Conservation (phyloP, 345 rosid genomes). For the Psidium friedrichsthalianum region DNA sequence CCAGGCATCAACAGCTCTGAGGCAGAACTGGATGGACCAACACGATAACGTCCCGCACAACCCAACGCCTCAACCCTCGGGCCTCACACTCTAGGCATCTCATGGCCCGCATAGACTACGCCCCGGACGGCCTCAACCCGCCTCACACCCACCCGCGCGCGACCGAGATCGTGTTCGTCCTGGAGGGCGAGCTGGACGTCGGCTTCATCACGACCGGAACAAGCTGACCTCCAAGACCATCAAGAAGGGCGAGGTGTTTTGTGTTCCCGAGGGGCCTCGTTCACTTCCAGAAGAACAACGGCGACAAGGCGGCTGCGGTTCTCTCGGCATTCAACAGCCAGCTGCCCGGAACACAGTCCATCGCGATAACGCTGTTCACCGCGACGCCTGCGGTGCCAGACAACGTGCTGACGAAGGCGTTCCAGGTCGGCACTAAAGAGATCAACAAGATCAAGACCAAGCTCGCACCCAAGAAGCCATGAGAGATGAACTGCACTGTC, state of each 20-base stretch:
- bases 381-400: conserved; percentile 46
- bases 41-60: too few relatives aligned
- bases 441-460: conserved; percentile 38
- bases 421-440: conserved; percentile 51
- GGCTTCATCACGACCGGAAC: conserved; percentile 60
- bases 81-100: conserved; percentile 55
- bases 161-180: conserved; percentile 47
- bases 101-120: conserved; percentile 50
- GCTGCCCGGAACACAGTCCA: conserved; percentile 46
- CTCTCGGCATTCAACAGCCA: conserved; percentile 53
- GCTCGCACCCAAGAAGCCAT: conserved; percentile 37
- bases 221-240: conserved; percentile 33
- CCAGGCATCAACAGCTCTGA: too few relatives aligned
- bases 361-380: conserved; percentile 27
- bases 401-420: conserved; percentile 46
- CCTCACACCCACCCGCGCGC: conserved; percentile 72
- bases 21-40: too few relatives aligned
- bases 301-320: conserved; percentile 27
- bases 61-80: too few relatives aligned
- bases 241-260: conserved; percentile 45
- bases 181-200: conserved; percentile 51
- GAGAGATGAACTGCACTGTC: background rate
- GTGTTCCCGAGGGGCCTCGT: conserved; percentile 58
- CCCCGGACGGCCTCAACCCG: conserved; percentile 45
- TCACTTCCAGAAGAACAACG: conserved; percentile 58